Evolutionary conservation across 2,329 filamentous ascomycete species (phyloP).

Genomic region (Tolypocladium cylindrosporum): DNA sequence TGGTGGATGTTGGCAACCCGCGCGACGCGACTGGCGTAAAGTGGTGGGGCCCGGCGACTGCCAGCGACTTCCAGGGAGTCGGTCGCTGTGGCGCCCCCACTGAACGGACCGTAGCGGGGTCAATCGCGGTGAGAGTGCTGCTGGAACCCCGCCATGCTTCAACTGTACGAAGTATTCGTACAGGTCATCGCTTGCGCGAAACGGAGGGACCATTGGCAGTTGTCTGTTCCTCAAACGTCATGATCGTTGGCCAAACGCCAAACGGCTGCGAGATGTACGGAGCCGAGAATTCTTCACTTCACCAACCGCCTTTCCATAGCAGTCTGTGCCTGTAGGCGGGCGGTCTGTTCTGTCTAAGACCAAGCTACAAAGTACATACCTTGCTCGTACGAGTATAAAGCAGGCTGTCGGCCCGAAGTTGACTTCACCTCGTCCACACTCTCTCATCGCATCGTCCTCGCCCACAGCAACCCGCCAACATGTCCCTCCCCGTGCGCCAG

Average conservation of each 20-base stretch:
- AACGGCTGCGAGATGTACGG: neutral
- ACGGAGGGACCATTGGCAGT: neutral
- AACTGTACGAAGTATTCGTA: too few relatives aligned
- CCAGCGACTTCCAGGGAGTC: neutral
- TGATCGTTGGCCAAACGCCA: neutral
- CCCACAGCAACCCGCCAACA: constrained; percentile 3
- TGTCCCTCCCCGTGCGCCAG: constrained; percentile 17
- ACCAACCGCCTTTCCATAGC: neutral
- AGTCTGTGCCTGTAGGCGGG: neutral
- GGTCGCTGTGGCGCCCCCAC: too few relatives aligned
- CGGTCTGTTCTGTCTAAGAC: neutral
- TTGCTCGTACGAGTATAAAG: neutral
- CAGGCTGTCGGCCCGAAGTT: too few relatives aligned
- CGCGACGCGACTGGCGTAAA: neutral
- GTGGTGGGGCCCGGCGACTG: neutral
- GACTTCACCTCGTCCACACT: too few relatives aligned
- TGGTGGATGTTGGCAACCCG: neutral
- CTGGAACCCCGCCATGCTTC: neutral
- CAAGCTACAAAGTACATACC: neutral
- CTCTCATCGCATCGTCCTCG: neutral
- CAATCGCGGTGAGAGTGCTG: neutral
- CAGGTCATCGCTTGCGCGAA: neutral
- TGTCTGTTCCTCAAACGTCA: neutral
- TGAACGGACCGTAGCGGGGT: neutral
- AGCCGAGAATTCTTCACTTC: neutral